phyloP scores from a whole-genome alignment of 208 protist species.

The Trypanosoma vivax region DNA sequence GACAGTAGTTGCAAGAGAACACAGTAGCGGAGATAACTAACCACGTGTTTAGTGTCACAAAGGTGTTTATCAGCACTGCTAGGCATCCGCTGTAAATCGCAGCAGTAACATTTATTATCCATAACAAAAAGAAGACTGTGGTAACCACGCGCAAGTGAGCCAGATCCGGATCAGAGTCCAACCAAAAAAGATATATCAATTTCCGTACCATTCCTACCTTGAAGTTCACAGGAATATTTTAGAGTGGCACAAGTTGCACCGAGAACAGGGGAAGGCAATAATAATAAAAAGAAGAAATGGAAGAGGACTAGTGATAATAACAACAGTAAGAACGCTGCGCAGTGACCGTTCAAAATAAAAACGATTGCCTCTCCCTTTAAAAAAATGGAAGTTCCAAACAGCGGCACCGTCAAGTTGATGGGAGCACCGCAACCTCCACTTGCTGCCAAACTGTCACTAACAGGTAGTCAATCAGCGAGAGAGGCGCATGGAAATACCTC shows the following conservation, averaged over 20 bases:
- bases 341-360: too few relatives aligned
- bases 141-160: conserved; percentile 12
- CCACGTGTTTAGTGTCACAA: conserved; percentile 33
- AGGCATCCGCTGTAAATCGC: conserved; percentile 30
- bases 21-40: conserved; percentile 32
- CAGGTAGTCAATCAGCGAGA: too few relatives aligned
- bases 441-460: too few relatives aligned
- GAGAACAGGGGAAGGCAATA: not conserved
- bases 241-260: conserved; percentile 3
- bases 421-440: too few relatives aligned
- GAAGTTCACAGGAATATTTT: not conserved
- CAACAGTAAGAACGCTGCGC: too few relatives aligned
- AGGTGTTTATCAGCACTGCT: conserved; percentile 33
- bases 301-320: too few relatives aligned
- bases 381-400: too few relatives aligned
- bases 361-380: too few relatives aligned
- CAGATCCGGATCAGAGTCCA: conserved; percentile 13
- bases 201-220: conserved; percentile 17
- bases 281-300: conserved; percentile 2
- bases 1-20: conserved; percentile 17
- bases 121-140: conserved; percentile 28
- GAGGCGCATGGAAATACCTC: not conserved
- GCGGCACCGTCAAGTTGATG: too few relatives aligned
- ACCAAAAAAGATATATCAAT: conserved; percentile 17
- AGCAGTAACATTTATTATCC: conserved; percentile 26